Evolutionary conservation across 2,329 filamentous ascomycete species (phyloP), one percentile per base, ranked within the genome.

Genomic region (Elsinoe perseae): DNA sequence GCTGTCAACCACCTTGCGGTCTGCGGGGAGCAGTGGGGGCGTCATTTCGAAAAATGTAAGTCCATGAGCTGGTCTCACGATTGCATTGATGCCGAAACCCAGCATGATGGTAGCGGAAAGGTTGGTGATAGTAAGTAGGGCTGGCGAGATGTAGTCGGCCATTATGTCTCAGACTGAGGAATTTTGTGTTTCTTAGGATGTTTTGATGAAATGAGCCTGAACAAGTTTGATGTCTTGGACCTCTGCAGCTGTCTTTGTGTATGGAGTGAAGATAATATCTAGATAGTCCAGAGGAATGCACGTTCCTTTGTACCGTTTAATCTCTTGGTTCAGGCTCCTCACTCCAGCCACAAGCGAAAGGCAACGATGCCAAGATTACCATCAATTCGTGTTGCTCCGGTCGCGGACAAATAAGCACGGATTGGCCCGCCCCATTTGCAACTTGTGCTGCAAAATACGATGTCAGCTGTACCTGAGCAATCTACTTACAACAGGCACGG

Each of bases 1-100:
- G 52, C 65, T 69, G 57, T 77, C 66, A 56, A 78, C 67, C n/a
- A 77, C 58, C 7, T 68, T 63, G 48, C 66, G 64, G 16, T 75
- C 72, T 40, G 52, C 20, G 18, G 50, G 12, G 28, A 28, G 18
- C 10, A 34, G 30, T 5, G 74, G 71, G 0, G 64, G 62, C 0
- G 66, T 58, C 50, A 72, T 69, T 38, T 70, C 68, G 63, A 72
- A 75, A 58, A 72, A 69, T 1, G 63, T 57, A 53, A 72, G 70
- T 18, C 69, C 72, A 10, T 61, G 57, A 1, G 61, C 60, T 0
- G 71, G 71, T 38, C 62, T 64, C 40, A 73, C 28, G n/a, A 74
- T 68, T 57, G 71, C 73, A 48, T 73, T 72, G 57, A 69, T 56
- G 56, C 73, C 72, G 59, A 74, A 72, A 38, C 61, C 65, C 8